Conservation (phyloP, 129 eudicot species). For the Helichrysum umbraculigerum region DNA sequence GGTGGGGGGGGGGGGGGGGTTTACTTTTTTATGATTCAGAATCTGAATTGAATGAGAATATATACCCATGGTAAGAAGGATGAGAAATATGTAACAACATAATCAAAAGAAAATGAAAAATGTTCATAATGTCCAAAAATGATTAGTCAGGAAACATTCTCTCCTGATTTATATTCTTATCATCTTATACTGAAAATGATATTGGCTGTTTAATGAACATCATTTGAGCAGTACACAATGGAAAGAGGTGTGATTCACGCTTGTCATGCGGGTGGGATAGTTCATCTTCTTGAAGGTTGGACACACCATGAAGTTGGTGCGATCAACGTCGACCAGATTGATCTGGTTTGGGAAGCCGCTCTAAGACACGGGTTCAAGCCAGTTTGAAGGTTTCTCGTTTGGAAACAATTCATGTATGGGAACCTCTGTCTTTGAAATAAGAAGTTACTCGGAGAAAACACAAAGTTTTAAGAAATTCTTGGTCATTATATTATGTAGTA, state of each 20-base stretch:
- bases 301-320: conserved; percentile 89
- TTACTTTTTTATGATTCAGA: conserved; percentile 63
- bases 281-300: conserved; percentile 96
- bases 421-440: too few relatives aligned
- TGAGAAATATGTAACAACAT: too few relatives aligned
- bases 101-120: too few relatives aligned
- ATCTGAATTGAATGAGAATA: conserved; percentile 1
- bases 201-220: background rate
- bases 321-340: conserved; percentile 66
- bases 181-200: background rate
- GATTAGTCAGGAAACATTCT: too few relatives aligned
- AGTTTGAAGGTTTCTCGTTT: conserved; percentile 26
- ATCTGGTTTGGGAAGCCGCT: conserved; percentile 86
- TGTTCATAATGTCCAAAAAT: too few relatives aligned
- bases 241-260: conserved; percentile 93
- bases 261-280: conserved; percentile 92
- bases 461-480: too few relatives aligned
- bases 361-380: conserved; percentile 71
- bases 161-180: too few relatives aligned
- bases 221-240: conserved; percentile 66
- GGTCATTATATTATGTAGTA: too few relatives aligned
- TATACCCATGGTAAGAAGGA: background rate
- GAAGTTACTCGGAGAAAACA: too few relatives aligned
- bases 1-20: conserved; percentile 71
- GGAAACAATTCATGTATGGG: background rate